A percentile compares a stretch with the other conserved stretches of the same genome.
phyloP scores from a whole-genome alignment of 2,329 filamentous ascomycete genomes.

The Claviceps purpurea region DNA sequence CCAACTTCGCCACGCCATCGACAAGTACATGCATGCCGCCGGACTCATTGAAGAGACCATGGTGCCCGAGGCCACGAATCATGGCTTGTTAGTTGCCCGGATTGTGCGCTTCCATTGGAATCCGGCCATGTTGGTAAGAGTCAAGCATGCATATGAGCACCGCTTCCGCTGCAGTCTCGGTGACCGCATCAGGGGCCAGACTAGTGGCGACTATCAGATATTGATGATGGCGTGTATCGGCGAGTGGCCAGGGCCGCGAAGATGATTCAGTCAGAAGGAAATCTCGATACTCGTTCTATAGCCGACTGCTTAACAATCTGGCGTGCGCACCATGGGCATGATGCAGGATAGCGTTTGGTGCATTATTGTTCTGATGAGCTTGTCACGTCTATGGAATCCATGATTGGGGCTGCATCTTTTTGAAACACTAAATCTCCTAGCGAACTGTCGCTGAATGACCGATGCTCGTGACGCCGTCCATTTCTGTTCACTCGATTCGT shows the following conservation, averaged over 20 bases:
- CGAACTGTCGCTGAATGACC: background rate
- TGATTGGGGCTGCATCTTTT: background rate
- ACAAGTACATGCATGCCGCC: conserved; percentile 77
- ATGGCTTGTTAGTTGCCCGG: conserved; percentile 63
- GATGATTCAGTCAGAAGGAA: background rate
- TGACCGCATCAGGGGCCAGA: conserved; percentile 65
- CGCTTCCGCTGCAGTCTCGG: conserved; percentile 55
- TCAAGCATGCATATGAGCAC: conserved; percentile 65
- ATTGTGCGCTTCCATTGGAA: conserved; percentile 80
- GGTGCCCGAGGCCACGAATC: conserved; percentile 78
- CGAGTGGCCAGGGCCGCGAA: conserved; percentile 16
- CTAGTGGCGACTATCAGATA: conserved; percentile 68
- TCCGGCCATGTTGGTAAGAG: conserved; percentile 55
- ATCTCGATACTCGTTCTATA: too few relatives aligned
- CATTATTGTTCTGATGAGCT: background rate
- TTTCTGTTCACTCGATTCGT: background rate
- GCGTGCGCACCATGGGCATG: too few relatives aligned
- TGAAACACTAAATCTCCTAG: background rate
- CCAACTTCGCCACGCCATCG: conserved; percentile 63
- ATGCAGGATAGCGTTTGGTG: background rate
- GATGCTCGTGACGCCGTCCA: too few relatives aligned
- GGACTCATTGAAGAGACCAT: conserved; percentile 73
- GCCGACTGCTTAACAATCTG: too few relatives aligned
- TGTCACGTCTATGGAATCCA: background rate
- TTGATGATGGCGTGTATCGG: conserved; percentile 59